Evolutionary conservation across 345 rosid species (phyloP).

Genomic region (Gossypium longicalyx): DNA sequence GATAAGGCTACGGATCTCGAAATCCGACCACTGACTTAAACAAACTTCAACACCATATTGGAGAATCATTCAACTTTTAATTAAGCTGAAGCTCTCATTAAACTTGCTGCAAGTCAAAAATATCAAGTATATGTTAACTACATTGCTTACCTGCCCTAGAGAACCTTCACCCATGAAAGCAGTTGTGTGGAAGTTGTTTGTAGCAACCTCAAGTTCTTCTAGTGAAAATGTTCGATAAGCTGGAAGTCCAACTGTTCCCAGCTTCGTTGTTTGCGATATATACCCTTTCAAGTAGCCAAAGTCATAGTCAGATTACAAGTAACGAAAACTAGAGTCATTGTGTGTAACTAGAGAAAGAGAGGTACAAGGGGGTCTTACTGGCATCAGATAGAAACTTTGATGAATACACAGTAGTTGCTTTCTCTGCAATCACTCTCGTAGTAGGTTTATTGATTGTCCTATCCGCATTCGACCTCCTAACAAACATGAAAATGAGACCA

Average conservation of each 20-base stretch:
- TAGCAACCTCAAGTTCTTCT: conserved; percentile 84
- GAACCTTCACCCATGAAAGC: conserved; percentile 96
- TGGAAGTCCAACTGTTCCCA: conserved; percentile 83
- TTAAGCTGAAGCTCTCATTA: not conserved
- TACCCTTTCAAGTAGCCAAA: conserved; percentile 48
- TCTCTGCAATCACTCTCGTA: conserved; percentile 61
- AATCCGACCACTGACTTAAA: not conserved
- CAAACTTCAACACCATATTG: too few species aligned
- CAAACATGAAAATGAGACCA: conserved; percentile 44
- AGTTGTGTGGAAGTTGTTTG: conserved; percentile 73
- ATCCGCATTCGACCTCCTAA: conserved; percentile 34
- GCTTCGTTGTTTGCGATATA: conserved; percentile 82
- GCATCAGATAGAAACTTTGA: conserved; percentile 81
- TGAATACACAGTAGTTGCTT: conserved; percentile 69
- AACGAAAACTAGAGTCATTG: not conserved
- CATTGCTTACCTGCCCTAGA: conserved; percentile 64
- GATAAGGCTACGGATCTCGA: not conserved
- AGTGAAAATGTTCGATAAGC: conserved; percentile 78
- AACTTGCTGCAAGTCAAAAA: not conserved
- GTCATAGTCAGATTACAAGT: conserved; percentile 16
- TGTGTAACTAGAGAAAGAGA: not conserved
- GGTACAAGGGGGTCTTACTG: conserved; percentile 46
- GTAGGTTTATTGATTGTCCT: conserved; percentile 31
- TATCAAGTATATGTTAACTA: not conserved
- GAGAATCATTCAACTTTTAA: too few species aligned